Base-by-base conservation (phyloP, 2,329 filamentous ascomycete species). In the Metarhizium humberi region DNA sequence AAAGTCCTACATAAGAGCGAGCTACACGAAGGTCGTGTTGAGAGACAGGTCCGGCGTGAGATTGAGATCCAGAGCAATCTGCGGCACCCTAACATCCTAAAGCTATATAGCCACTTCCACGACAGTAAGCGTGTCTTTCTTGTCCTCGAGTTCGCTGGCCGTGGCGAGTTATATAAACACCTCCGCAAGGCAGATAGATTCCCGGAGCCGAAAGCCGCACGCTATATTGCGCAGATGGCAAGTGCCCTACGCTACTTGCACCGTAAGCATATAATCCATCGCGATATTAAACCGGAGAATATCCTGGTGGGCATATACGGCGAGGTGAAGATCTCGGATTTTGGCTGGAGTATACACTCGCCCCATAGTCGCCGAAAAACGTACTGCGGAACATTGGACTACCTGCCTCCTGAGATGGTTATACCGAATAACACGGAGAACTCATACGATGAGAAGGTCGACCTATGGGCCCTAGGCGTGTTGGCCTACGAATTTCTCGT, bases 51-150 rank as follows among this genome's bases (percentile, higher is more conserved):
- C 25, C 77, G 84, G 29, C 79, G 86, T 61, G 86, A 88, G 64
- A 87, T 88, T 57, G 85, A 88, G 62, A 87, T 89, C 56, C 86
- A 89, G 64, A 85, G 80, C 56, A 86, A 88, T 63, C 75, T 89
- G 46, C 79, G 84, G 18, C 86, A 88, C 63, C 85, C 85, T 4
- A 87, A 87, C 58, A 62, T 67, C 52, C 73, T 88, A 16, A 76
- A 80, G 48, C 73, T 88, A 1, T 88, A 82, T 64, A 84, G 84
- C 30, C 84, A 87, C 65, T 89, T 88, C 70, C 85, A 88, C 66
- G 85, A 88, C 66, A 80, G 77, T 60, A 86, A 86, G 67, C 79
- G 86, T 43, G 83, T 89, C 58, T 88, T 88, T 69, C 72, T 89
- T 52, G 87, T 88, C 57, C 75, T 88, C 30, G 86, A 88, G 64